Evolutionary conservation across 805 yeast genomes (phyloP).

Genomic region (Yarrowia sp.): DNA sequence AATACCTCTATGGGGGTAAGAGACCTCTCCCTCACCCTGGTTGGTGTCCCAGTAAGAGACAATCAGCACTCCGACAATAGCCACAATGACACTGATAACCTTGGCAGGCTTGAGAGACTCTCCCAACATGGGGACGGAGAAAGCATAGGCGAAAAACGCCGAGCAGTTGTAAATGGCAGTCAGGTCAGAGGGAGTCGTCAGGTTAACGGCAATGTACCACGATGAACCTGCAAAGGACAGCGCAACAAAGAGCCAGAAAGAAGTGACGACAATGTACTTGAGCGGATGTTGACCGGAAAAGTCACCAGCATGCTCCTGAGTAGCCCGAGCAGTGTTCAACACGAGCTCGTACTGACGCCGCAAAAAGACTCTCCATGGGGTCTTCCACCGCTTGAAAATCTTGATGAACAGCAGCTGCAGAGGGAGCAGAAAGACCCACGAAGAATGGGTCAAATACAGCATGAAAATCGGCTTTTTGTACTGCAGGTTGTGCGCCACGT

Average conservation of each 20-base stretch:
- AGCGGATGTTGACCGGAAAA: constrained; percentile 39
- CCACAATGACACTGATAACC: constrained; percentile 63
- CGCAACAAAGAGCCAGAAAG: constrained; percentile 51
- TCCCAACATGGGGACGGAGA: constrained; percentile 70
- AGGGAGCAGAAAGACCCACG: constrained; percentile 75
- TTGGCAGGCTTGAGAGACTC: constrained; percentile 66
- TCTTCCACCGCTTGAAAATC: constrained; percentile 43
- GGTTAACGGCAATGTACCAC: constrained; percentile 81
- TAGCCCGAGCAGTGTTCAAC: constrained; percentile 28
- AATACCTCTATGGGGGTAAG: constrained; percentile 56
- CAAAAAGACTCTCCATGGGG: constrained; percentile 32
- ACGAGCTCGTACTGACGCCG: constrained; percentile 33
- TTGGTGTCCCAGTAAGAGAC: constrained; percentile 57
- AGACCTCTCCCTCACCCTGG: background rate
- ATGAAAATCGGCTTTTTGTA: constrained; percentile 70
- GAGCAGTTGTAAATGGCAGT: constrained; percentile 90
- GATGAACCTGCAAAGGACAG: constrained; percentile 74
- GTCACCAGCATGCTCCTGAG: constrained; percentile 34
- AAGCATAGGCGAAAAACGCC: constrained; percentile 82
- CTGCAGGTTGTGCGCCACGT: constrained; percentile 53
- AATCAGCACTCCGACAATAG: constrained; percentile 69
- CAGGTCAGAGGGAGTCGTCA: constrained; percentile 79
- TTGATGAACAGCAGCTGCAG: constrained; percentile 56
- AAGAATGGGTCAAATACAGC: constrained; percentile 64
- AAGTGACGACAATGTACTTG: constrained; percentile 46